A percentile compares a stretch with the other conserved stretches of the same genome.
Evolutionary conservation across 1,139 yeast species (phyloP).

Genomic region (Saccharomycopsis hybrid): DNA sequence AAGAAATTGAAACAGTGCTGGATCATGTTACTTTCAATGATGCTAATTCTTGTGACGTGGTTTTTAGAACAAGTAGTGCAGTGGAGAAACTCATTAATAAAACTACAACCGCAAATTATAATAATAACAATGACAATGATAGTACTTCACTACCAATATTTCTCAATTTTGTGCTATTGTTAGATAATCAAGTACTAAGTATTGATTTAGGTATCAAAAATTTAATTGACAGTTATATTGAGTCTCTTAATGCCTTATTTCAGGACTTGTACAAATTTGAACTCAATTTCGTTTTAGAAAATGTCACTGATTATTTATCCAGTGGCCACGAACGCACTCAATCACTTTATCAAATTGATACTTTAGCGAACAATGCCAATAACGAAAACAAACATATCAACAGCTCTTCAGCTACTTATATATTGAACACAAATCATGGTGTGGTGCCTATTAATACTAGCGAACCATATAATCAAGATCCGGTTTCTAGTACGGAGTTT

Average conservation of each 20-base stretch:
- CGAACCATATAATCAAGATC: not conserved
- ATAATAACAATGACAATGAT: not conserved
- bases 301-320: not conserved
- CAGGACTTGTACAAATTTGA: not conserved
- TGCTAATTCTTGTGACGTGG: not conserved
- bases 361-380: not conserved
- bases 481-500: not conserved
- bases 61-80: not conserved
- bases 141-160: not conserved
- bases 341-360: no score
- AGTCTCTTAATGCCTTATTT: not conserved
- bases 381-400: not conserved
- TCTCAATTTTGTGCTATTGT: not conserved
- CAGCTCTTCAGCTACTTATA: no score
- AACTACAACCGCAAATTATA: not conserved
- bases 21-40: not conserved
- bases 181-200: not conserved
- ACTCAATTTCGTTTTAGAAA: not conserved
- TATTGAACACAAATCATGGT: not conserved
- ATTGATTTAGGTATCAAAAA: not conserved
- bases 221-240: not conserved
- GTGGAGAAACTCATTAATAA: not conserved
- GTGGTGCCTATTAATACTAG: not conserved
- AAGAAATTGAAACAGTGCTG: slow-evolving; percentile 36
- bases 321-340: no score